These are phyloP conservation scores for Diutina siamensis DNA, from an alignment of 1,139 yeast genomes.

Conservation along the genomic window DNA sequence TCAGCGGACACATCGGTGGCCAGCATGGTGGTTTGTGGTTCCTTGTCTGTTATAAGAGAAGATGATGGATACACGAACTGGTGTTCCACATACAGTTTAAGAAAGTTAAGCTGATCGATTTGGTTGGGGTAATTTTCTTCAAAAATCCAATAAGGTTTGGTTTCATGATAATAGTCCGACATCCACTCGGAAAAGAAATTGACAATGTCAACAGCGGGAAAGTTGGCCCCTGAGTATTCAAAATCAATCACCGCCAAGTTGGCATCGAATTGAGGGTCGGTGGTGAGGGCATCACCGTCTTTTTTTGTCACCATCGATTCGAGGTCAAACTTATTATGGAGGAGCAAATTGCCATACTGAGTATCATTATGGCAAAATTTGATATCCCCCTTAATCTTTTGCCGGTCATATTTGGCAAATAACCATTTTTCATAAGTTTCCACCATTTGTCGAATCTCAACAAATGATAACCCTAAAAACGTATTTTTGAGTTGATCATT, in stretches of 20 bases:
- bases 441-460: slow-evolving; percentile 35
- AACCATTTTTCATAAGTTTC: slow-evolving; percentile 53
- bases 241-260: slow-evolving; percentile 89
- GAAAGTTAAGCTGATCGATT: slow-evolving; percentile 57
- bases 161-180: slow-evolving; percentile 76
- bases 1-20: slow-evolving; percentile 11
- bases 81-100: slow-evolving; percentile 61
- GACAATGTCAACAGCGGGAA: slow-evolving; percentile 81
- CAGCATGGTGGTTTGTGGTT: neutral
- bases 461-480: slow-evolving; percentile 35
- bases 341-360: slow-evolving; percentile 82
- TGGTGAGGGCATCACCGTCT: slow-evolving; percentile 13
- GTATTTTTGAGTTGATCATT: slow-evolving; percentile 27
- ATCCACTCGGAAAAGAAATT: slow-evolving; percentile 94
- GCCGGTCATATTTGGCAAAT: slow-evolving; percentile 35
- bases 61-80: slow-evolving; percentile 31
- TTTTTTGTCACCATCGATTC: slow-evolving; percentile 10
- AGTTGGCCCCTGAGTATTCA: slow-evolving; percentile 91
- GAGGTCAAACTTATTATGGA: slow-evolving; percentile 25
- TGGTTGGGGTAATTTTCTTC: slow-evolving; percentile 50
- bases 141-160: slow-evolving; percentile 46
- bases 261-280: slow-evolving; percentile 41
- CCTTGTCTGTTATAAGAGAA: slow-evolving; percentile 16
- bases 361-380: slow-evolving; percentile 93
- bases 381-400: slow-evolving; percentile 33